Evolutionary conservation across 1,284 basidiomycete genomes (phyloP).

Genomic region (Melampsora larici-populina): DNA sequence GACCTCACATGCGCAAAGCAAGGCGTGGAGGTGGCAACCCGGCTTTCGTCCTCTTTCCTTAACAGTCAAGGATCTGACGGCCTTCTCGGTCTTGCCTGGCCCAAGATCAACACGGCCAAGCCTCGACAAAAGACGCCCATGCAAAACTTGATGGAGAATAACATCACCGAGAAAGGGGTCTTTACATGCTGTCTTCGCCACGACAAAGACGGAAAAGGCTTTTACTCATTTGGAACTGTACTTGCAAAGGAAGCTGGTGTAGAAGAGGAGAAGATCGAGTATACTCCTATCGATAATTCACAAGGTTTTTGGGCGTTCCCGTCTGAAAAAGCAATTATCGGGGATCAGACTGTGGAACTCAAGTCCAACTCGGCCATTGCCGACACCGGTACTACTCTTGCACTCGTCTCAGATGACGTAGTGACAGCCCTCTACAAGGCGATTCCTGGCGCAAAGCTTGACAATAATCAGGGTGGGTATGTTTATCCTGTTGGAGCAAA

Average conservation of each 20-base stretch:
- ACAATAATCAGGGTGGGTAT: conserved; percentile 55
- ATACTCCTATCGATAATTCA: conserved; percentile 46
- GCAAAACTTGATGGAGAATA: conserved; percentile 55
- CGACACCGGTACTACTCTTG: conserved; percentile 57
- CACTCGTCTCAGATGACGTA: conserved; percentile 53
- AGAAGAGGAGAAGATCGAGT: conserved; percentile 36
- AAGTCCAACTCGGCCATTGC: conserved; percentile 55
- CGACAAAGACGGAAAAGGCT: conserved; percentile 45
- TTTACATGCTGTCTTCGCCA: conserved; percentile 43
- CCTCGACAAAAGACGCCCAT: conserved; percentile 55
- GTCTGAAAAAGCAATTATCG: conserved; percentile 49
- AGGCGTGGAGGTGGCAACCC: conserved; percentile 55
- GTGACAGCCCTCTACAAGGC: conserved; percentile 52
- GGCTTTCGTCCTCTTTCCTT: conserved; percentile 55
- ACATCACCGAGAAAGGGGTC: conserved; percentile 50
- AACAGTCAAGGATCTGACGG: conserved; percentile 55
- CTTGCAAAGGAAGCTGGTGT: conserved; percentile 37
- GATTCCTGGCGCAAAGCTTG: conserved; percentile 52
- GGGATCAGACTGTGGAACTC: conserved; percentile 47
- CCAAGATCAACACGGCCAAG: conserved; percentile 54
- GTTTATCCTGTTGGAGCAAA: conserved; percentile 53
- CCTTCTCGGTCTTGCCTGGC: conserved; percentile 49
- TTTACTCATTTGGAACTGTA: conserved; percentile 56
- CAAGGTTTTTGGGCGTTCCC: conserved; percentile 44
- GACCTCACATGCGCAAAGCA: conserved; percentile 53